Evolutionary conservation across 768 basidiomycete species (phyloP), one percentile per base, ranked within the genome.

Genomic region (Rhizopogon rudus): DNA sequence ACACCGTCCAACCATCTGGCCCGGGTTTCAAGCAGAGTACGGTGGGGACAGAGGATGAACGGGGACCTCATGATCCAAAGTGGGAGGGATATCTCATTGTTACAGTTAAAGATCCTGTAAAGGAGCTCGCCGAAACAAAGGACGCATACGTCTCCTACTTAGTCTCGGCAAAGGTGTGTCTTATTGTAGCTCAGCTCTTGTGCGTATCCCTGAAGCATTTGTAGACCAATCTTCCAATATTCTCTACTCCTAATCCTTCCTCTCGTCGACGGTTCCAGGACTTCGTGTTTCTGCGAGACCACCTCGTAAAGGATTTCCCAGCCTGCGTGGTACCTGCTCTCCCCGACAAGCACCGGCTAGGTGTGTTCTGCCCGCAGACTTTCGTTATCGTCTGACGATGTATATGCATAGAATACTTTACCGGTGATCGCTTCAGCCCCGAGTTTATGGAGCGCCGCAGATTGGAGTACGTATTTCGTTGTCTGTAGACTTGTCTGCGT

Each of bases 281-380:
- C 72, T 99, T 99, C 71, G 90, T 91, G 39, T 98, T 98, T 67
- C 76, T 99, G 45, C 79, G 91, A 56, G 86, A 96, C 44, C 84
- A 96, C 63, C 81, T 99, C 25, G 82, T 84, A 10, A 86, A 86
- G 73, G 88, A 95, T 71, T 99, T 98, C 65, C 93, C 94, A 3
- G 97, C 97, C 54, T 96, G 94, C 64, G 94, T 99, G n/a, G 92
- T 98, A 0, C 95, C 97, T 28, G 91, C 92, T 8, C 79, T 99
- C 44, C 97, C 97, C 6, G 94, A 93, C 71, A 99, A 98, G 71
- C 97, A 98, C 66, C 81, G 97, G 52, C 74, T 98, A 66, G 96
- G 96, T 97, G 59, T 44, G 88, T 75, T 48, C 46, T 6, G 25
- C 31, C 54, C 17, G 22, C 10, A 16, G 31, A 40, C 22, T 29